Evolutionary conservation across 169 alveolate genomes (phyloP).

Genomic region (Cryptosporidium xiaoi): DNA sequence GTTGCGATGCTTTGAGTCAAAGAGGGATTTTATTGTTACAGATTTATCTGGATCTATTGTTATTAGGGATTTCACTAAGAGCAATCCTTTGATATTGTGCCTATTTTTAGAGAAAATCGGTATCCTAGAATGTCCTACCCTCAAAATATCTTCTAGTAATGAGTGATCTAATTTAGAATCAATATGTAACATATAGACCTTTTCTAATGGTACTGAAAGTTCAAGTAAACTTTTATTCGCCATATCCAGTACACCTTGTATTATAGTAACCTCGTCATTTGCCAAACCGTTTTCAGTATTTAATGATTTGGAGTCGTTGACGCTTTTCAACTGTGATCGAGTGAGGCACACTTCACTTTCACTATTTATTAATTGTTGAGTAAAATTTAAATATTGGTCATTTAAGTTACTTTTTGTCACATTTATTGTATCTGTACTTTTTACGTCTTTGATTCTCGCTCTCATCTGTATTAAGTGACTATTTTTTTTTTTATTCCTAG

Average conservation of each 20-base stretch:
- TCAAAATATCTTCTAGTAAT: constrained; percentile 77
- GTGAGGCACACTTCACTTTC: neutral
- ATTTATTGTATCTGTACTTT: neutral
- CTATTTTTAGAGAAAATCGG: constrained; percentile 84
- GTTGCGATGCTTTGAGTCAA: constrained; percentile 39
- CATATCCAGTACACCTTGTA: constrained; percentile 86
- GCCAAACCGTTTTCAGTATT: constrained; percentile 49
- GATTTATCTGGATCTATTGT: constrained; percentile 73
- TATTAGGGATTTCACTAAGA: constrained; percentile 81
- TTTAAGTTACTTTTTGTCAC: neutral
- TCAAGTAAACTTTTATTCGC: constrained; percentile 79
- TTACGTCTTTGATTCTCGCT: neutral
- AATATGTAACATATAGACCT: constrained; percentile 81
- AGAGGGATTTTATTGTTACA: constrained; percentile 40
- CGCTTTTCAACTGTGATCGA: neutral
- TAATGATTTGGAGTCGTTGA: neutral
- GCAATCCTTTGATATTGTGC: constrained; percentile 84
- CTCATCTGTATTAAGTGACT: neutral
- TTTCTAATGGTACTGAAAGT: constrained; percentile 80
- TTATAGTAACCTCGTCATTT: constrained; percentile 80
- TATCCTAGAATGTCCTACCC: constrained; percentile 86
- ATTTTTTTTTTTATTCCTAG: neutral
- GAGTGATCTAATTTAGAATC: constrained; percentile 77
- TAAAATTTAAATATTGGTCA: constrained; percentile 6
- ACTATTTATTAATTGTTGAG: constrained; percentile 1